Conservation (phyloP, 1,139 yeast species). For the Sugiyamaella castrensis region DNA sequence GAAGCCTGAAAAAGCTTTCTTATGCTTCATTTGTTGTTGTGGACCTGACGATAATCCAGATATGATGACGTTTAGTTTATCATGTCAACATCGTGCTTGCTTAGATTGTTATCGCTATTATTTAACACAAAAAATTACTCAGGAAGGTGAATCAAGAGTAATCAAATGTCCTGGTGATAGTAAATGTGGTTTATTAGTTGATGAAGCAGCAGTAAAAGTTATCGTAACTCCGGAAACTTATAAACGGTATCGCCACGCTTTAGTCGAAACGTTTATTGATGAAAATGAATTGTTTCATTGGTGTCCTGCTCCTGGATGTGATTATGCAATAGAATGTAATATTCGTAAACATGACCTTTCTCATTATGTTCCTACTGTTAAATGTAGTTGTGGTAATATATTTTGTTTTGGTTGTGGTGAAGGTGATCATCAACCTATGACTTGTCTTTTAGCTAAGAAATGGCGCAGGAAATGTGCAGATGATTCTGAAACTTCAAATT, state of each 20-base stretch:
- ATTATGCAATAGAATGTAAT: constrained; percentile 52
- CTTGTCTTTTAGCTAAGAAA: constrained; percentile 62
- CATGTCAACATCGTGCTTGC: constrained; percentile 73
- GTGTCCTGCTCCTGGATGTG: constrained; percentile 91
- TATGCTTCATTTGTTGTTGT: constrained; percentile 73
- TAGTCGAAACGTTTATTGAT: constrained; percentile 49
- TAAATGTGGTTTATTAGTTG: constrained; percentile 36
- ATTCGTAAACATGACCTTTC: constrained; percentile 40
- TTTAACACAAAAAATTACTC: constrained; percentile 48
- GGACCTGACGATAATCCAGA: constrained; percentile 28
- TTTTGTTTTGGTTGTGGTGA: constrained; percentile 78
- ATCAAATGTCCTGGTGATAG: constrained; percentile 61
- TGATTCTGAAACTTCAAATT: constrained; percentile 83
- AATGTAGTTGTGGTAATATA: constrained; percentile 62
- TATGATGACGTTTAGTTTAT: constrained; percentile 49
- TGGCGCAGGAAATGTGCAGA: constrained; percentile 84
- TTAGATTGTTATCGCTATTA: constrained; percentile 62
- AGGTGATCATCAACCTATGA: constrained; percentile 73
- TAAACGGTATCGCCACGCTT: constrained; percentile 27
- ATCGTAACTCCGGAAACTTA: constrained; percentile 35
- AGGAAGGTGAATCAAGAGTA: constrained; percentile 46
- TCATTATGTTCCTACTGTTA: constrained; percentile 57
- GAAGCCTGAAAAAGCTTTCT: constrained; percentile 31
- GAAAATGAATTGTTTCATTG: constrained; percentile 54
- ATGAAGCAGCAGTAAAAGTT: constrained; percentile 39